Base-by-base conservation (phyloP, 495 filamentous ascomycete genomes). In the Penicillium manginii region DNA sequence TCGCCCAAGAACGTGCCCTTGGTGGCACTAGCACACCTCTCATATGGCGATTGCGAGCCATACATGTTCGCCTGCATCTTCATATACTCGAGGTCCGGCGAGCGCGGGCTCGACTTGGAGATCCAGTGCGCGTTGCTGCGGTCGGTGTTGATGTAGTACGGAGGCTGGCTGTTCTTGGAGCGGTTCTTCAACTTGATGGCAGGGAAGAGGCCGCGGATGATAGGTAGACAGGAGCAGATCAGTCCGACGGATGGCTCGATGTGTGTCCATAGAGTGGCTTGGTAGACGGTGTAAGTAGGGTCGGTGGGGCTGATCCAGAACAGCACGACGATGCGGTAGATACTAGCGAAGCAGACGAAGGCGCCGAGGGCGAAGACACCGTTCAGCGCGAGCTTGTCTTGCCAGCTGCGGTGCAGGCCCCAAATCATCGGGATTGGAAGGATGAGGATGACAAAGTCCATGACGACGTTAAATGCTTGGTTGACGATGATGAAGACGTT, bases 231-330 rank as follows among this genome's bases (percentile, higher is more conserved):
- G 22, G 79, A 78, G 56, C 81, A 86, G 50, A 78, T 81, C 12
- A 87, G 74, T 6, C 80, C 84, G 15, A 82, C 79, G 56, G 75
- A 81, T 2, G 84, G 74, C 66, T 88, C 84, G 50, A 83, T 74
- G 37, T 82, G 78, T 22, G 81, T 84, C 85, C 85, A 88, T 35
- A 81, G 76, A 0, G 81, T 80, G 2, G 78, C 75, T 51, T 81
- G 74, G 49, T 84, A 81, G 53, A 76, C 66, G 3, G 72, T 77
- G 48, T 85, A 79, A 1, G 58, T 83, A 23, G 67, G 79, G 67
- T 74, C 76, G 1, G 43, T 22, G 6, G 77, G 76, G 18, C 79
- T 70, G 59, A 85, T 77, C 51, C 79, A 80, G 58, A 84, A 80
- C 31, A 86, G 77, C 1, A 82, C 85, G 57, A 86, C 79, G 54